Base-by-base conservation (phyloP, 1,284 basidiomycete genomes). In the Wolfiporia cocos region DNA sequence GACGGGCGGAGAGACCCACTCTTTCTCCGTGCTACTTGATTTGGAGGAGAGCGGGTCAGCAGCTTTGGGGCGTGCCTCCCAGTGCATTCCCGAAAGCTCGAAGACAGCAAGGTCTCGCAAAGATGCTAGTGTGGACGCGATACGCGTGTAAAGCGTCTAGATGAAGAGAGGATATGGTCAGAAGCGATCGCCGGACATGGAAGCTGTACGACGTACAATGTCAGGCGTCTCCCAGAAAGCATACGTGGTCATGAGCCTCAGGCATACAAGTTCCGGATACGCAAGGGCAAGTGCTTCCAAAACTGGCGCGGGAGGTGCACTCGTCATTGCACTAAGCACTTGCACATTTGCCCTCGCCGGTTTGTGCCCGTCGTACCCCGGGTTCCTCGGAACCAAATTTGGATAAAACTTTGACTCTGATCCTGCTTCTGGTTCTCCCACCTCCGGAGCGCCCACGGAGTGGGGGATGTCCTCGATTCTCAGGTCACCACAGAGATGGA, bases 11-110 rank as follows among this genome's bases (percentile, higher is more conserved):
- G 58, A 58, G 15, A 60, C 43, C 59, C 59, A 62, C 45, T 60
- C 59, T 47, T 56, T 59, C 50, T 51, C 51, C 14, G 43, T 33
- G n/a, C 44, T 31, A 4, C 43, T 38, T 12, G 42, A 44, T 20
- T 38, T 29, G 12, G 50, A 24, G 3, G 51, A 46, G 15, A 48
- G 35, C 19, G 51, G 31, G 30, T 32, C 20, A 24, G 33, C 20
- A 9, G 49, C 23, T 42, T 56, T 59, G 2, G 48, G 49, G 22
- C 61, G 57, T 20, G 54, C 55, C 34, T 56, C 69, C 82, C 83
- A 87, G 49, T 81, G 80, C 63, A 86, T 76, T 26, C 85, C 83
- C 34, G 72, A 81, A 26, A 86, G 71, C 55, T 86, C 83, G 55
- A 86, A 85, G 32, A 72, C 71, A 46, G 69, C 62, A 21, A 87